A percentile compares a stretch with the other conserved stretches of the same genome.
Conservation (phyloP, 2,329 filamentous ascomycete species). For the Colletotrichum sublineola region DNA sequence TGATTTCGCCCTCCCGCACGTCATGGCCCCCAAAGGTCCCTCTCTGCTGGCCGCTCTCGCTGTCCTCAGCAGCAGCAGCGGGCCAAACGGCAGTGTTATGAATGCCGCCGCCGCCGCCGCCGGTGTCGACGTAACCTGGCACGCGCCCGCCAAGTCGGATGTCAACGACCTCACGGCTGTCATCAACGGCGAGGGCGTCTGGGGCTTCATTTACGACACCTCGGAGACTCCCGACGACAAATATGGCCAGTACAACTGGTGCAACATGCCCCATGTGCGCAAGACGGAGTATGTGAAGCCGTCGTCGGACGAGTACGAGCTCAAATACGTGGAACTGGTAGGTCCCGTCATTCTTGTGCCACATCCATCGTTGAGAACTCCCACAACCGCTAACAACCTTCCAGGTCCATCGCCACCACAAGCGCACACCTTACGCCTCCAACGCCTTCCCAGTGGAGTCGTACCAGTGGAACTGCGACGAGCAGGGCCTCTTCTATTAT, state of each 20-base stretch:
- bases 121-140: constrained; percentile 64
- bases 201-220: constrained; percentile 81
- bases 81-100: constrained; percentile 25
- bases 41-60: constrained; percentile 40
- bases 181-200: constrained; percentile 71
- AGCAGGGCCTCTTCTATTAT: constrained; percentile 78
- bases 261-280: constrained; percentile 90
- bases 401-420: constrained; percentile 85
- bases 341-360: constrained; percentile 47
- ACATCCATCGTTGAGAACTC: not conserved
- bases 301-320: constrained; percentile 65
- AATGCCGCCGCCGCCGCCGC: constrained; percentile 20
- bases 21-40: constrained; percentile 37
- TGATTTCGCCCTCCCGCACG: constrained; percentile 28
- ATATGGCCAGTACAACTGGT: constrained; percentile 82
- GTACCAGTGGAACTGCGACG: constrained; percentile 79
- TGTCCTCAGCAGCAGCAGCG: constrained; percentile 15
- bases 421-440: constrained; percentile 82
- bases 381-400: not conserved
- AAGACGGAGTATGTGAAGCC: constrained; percentile 71
- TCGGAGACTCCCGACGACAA: constrained; percentile 67
- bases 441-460: constrained; percentile 83
- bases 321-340: constrained; percentile 83
- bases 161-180: constrained; percentile 74
- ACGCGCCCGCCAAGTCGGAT: constrained; percentile 65